phyloP scores from a whole-genome alignment of 495 filamentous ascomycete species.

The Hyaloscypha bicolor region DNA sequence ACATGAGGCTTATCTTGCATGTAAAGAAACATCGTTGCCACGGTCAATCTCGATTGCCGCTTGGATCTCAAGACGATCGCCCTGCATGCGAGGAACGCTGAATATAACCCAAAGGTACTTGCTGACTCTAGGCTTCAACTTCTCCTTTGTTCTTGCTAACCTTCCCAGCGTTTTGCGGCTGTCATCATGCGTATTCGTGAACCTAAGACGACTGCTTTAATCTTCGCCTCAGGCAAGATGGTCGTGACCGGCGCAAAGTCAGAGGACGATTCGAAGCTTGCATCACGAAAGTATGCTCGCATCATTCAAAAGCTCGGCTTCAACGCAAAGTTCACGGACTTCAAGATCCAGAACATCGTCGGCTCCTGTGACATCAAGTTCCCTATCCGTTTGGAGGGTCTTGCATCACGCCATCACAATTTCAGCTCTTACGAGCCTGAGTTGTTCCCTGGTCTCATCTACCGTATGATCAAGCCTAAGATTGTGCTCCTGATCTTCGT shows the following conservation, averaged over 20 bases:
- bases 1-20: conserved; percentile 63
- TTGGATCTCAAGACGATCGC: conserved; percentile 99
- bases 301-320: conserved; percentile 99
- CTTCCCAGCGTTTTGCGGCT: conserved; percentile 91
- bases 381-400: conserved; percentile 93
- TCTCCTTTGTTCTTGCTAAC: conserved; percentile 30
- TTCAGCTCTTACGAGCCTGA: conserved; percentile 99
- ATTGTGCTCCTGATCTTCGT: conserved; percentile 99
- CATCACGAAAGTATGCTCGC: conserved; percentile 95
- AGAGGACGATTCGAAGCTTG: conserved; percentile 96
- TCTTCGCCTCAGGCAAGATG: conserved; percentile 99
- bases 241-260: conserved; percentile 99
- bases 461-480: conserved; percentile 99
- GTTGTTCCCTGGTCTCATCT: conserved; percentile 98
- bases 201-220: conserved; percentile 95
- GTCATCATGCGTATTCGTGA: conserved; percentile 99
- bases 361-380: conserved; percentile 99
- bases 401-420: conserved; percentile 95
- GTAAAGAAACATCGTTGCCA: conserved; percentile 98
- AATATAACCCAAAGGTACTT: conserved; percentile 95
- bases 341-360: conserved; percentile 99
- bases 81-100: conserved; percentile 95
- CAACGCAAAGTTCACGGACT: conserved; percentile 99
- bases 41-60: conserved; percentile 97
- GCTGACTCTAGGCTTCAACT: conserved; percentile 40